Conservation (phyloP, 2,329 filamentous ascomycete species). For the Lachnellula cervina region DNA sequence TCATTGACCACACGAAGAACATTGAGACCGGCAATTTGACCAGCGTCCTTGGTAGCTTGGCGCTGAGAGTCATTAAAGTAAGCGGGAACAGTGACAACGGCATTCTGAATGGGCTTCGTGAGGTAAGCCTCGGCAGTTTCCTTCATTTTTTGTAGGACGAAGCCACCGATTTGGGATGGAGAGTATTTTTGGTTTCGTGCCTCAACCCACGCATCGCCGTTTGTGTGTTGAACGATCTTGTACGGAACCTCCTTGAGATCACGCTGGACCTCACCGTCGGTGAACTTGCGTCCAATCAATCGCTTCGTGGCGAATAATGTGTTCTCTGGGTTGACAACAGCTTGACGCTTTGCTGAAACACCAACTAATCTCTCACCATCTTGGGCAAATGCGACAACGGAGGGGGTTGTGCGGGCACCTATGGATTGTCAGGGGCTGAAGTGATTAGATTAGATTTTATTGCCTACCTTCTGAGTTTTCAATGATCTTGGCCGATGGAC, state of each 20-base stretch:
- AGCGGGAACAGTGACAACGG: constrained; percentile 91
- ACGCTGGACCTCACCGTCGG: constrained; percentile 86
- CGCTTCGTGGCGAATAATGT: constrained; percentile 98
- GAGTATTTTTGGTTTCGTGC: constrained; percentile 94
- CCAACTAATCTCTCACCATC: constrained; percentile 94
- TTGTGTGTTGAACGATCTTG: constrained; percentile 96
- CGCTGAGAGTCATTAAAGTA: constrained; percentile 99
- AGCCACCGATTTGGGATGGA: constrained; percentile 96
- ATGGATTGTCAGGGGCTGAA: constrained; percentile 4
- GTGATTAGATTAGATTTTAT: constrained; percentile 12
- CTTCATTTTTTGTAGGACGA: constrained; percentile 98
- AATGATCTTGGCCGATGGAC: constrained; percentile 91
- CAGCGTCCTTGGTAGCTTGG: constrained; percentile 96
- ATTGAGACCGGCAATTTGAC: constrained; percentile 92
- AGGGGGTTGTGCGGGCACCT: constrained; percentile 88
- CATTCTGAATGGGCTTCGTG: constrained; percentile 87
- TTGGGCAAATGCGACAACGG: constrained; percentile 91
- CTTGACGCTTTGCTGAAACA: constrained; percentile 96
- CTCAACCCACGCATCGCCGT: constrained; percentile 94
- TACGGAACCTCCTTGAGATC: constrained; percentile 97
- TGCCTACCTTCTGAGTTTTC: constrained; percentile 87
- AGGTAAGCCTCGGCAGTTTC: constrained; percentile 95
- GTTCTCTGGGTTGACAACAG: constrained; percentile 97
- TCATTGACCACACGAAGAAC: constrained; percentile 98
- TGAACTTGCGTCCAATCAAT: constrained; percentile 97